These are phyloP conservation scores for Monilinia laxa DNA, from an alignment of 2,329 filamentous ascomycete genomes.

Conservation along the genomic window DNA sequence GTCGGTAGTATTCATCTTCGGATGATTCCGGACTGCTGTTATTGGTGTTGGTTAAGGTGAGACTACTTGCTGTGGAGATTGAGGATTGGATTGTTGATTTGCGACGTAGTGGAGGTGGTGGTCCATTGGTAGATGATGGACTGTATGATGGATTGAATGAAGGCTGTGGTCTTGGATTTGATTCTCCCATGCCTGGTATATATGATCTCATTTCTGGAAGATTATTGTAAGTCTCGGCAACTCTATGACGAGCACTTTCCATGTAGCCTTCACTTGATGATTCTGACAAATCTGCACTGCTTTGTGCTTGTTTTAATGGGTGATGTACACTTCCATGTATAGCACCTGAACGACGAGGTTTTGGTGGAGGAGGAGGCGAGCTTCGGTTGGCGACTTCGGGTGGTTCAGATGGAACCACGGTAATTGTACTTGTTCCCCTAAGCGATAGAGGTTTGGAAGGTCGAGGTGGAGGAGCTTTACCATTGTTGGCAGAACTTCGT, in stretches of 20 bases:
- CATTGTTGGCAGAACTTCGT: constrained; percentile 33
- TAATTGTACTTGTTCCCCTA: constrained; percentile 43
- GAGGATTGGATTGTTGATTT: constrained; percentile 24
- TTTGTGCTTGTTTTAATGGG: constrained; percentile 36
- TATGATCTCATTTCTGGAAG: constrained; percentile 39
- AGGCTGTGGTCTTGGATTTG: constrained; percentile 1
- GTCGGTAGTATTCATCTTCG: constrained; percentile 35
- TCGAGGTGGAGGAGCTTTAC: constrained; percentile 50
- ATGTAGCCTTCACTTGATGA: constrained; percentile 35
- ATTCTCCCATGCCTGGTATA: constrained; percentile 30
- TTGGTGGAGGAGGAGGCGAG: constrained; percentile 41
- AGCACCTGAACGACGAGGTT: constrained; percentile 31
- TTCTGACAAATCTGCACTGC: constrained; percentile 31
- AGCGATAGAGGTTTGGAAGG: constrained; percentile 59
- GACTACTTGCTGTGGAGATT: constrained; percentile 21
- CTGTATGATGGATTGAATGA: constrained; percentile 12
- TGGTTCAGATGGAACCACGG: constrained; percentile 38
- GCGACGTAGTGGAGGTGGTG: constrained; percentile 32
- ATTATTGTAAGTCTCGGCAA: constrained; percentile 39
- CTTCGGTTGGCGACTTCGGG: constrained; percentile 46
- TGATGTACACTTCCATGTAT: constrained; percentile 25
- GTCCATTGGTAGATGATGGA: constrained; percentile 25
- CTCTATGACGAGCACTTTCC: constrained; percentile 36
- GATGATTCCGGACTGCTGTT: constrained; percentile 33
- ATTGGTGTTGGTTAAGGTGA: constrained; percentile 25